phyloP scores from a whole-genome alignment of 495 filamentous ascomycete genomes.

The Haplographium delicatum region DNA sequence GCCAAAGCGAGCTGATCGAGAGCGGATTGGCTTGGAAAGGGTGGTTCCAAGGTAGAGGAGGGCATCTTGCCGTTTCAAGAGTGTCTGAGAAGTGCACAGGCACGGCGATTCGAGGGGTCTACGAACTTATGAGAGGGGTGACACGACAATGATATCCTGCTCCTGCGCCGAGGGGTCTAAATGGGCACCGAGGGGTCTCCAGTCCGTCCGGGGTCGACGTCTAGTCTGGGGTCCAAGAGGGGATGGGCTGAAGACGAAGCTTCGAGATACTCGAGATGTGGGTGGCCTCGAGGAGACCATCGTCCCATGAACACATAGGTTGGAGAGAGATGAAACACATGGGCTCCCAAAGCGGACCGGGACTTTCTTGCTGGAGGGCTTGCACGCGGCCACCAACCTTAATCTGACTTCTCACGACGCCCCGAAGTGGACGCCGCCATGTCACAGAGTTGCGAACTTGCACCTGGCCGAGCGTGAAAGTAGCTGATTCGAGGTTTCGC shows the following conservation, averaged over 20 bases:
- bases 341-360: not conserved
- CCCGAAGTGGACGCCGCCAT: not conserved
- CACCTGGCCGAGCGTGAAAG: not conserved
- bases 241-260: too few relatives aligned
- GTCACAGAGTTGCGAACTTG: constrained; percentile 13
- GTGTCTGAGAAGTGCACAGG: constrained; percentile 14
- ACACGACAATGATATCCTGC: too few relatives aligned
- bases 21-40: not conserved
- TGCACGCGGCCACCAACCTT: constrained; percentile 8
- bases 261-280: too few relatives aligned
- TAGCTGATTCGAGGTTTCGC: constrained; percentile 2
- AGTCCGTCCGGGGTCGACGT: not conserved
- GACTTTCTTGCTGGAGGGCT: not conserved
- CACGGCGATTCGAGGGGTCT: not conserved
- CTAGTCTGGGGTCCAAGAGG: not conserved
- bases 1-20: constrained; percentile 3
- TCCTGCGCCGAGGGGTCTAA: too few relatives aligned
- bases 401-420: constrained; percentile 7
- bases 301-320: not conserved
- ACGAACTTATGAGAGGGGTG: not conserved
- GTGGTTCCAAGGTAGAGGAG: not conserved
- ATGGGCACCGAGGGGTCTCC: too few relatives aligned
- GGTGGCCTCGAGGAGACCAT: not conserved
- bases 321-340: not conserved
- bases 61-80: constrained; percentile 10